Evolutionary conservation across 2,329 filamentous ascomycete genomes (phyloP), one percentile per base, ranked within the genome.

Genomic region (Colletotrichum musicola): DNA sequence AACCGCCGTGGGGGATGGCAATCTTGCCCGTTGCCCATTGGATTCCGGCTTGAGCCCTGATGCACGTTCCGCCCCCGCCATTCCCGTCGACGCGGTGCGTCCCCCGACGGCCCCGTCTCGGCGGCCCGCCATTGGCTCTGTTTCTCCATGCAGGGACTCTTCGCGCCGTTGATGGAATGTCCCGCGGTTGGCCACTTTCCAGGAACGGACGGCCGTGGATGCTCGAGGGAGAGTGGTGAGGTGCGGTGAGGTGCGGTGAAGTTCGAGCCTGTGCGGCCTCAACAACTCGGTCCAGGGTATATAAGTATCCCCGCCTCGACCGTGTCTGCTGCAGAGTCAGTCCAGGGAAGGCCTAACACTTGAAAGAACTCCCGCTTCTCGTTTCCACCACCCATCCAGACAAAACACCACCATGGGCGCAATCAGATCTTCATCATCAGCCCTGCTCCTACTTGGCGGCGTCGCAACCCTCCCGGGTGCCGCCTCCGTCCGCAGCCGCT

Each of bases 361-460:
- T 58, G 60, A 58, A 58, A 64, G 60, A 35, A 53, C 25, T 46
- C 27, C 16, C 20, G 12, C 18, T 54, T 6, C 12, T 51, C n/a
- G 2, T 16, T 22, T 27, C 20, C 30, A 6, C n/a, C 47, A 12
- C 16, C 44, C 27, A 35, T 10, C 30, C 30, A 35, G 7, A 35
- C 38, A 42, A 22, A 12, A 30, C 44, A 2, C 42, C 12, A 65
- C 38, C 42, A 69, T 68, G 67, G 68, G 63, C 40, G 63, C 54
- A 25, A 57, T 68, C 13, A 50, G 67, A n/a, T 63, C 69, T 14
- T 67, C 69, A 4, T 71, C 72, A 1, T 72, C 72, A 6, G 62
- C 68, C 10, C 70, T 71, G n/a, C 64, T 74, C 51, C 71, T 73
- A 42, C 59, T 74, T 35, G 71, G 72, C 10, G 72, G 72, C 56